A percentile compares a stretch with the other conserved stretches of the same genome.
Conservation (phyloP, 73 alveolate species). For the Paramecium tetraurelia region DNA sequence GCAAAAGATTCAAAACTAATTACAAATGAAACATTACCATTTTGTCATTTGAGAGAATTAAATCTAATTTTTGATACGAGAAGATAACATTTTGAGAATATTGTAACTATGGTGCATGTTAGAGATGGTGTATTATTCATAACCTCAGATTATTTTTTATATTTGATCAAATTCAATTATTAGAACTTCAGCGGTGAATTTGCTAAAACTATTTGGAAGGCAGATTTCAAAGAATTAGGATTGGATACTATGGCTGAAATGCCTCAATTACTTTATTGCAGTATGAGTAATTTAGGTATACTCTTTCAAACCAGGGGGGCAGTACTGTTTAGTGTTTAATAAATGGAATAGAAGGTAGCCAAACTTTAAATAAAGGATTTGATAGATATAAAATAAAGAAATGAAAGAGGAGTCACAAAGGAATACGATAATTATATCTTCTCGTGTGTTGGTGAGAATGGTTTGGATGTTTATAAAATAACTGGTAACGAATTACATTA, state of each 20-base stretch:
- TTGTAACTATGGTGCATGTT: conserved; percentile 22
- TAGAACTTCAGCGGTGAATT: not conserved
- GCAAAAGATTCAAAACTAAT: not conserved
- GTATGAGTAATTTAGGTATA: not conserved
- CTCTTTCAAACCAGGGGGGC: not conserved
- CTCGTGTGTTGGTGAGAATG: conserved; percentile 14
- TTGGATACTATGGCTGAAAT: not conserved
- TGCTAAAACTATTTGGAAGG: not conserved
- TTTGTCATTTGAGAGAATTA: not conserved
- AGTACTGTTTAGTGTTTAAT: not conserved
- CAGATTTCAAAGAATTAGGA: not conserved
- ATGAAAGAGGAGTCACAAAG: conserved; percentile 31
- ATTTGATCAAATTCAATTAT: conserved; percentile 18
- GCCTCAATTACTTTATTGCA: not conserved
- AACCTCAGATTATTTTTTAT: not conserved
- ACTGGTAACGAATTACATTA: not conserved
- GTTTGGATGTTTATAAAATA: conserved; percentile 30
- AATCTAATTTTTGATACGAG: not conserved
- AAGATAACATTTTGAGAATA: not conserved
- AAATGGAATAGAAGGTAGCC: conserved; percentile 1
- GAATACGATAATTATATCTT: not conserved
- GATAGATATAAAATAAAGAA: not conserved
- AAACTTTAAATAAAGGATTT: not conserved
- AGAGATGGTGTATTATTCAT: conserved; percentile 24
- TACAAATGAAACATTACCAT: not conserved